These are phyloP conservation scores for Lactarius tabidus DNA, from an alignment of 768 basidiomycete species.

Conservation along the genomic window DNA sequence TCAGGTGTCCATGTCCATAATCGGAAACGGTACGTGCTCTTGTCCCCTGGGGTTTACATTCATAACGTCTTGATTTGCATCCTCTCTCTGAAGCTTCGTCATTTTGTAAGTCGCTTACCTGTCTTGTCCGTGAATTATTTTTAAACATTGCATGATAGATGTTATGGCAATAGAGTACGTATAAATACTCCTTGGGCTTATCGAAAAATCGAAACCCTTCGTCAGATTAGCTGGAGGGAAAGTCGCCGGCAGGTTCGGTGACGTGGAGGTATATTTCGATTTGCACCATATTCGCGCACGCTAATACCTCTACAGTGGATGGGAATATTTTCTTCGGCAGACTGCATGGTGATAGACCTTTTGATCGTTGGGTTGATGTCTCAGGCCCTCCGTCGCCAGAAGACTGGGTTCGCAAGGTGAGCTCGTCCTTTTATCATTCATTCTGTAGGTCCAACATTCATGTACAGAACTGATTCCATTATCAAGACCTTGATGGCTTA, in stretches of 20 bases:
- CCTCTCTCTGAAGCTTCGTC: constrained; percentile 23
- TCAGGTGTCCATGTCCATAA: constrained; percentile 34
- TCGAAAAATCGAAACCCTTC: constrained; percentile 12
- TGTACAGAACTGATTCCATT: constrained; percentile 28
- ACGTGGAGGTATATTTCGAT: constrained; percentile 23
- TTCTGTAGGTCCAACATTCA: not conserved
- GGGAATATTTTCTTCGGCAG: constrained; percentile 44
- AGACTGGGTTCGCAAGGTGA: constrained; percentile 45
- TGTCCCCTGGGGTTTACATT: not conserved
- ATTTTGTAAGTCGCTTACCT: constrained; percentile 25
- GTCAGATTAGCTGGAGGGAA: constrained; percentile 24
- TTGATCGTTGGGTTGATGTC: constrained; percentile 47
- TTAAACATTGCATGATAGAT: constrained; percentile 30
- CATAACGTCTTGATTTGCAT: not conserved
- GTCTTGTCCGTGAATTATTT: not conserved
- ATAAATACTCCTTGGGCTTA: not conserved
- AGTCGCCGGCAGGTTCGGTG: too few species aligned
- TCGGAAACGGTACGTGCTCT: constrained; percentile 44
- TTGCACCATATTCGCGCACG: not conserved
- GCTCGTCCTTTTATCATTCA: constrained; percentile 12
- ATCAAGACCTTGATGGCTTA: constrained; percentile 30
- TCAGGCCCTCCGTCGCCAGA: constrained; percentile 43
- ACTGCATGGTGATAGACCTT: constrained; percentile 46
- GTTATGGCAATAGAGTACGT: constrained; percentile 46
- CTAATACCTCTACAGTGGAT: constrained; percentile 37